Evolutionary conservation across 495 filamentous ascomycete species (phyloP), one percentile per base, ranked within the genome.

Genomic region (Melanomma pulvis-pyrius): DNA sequence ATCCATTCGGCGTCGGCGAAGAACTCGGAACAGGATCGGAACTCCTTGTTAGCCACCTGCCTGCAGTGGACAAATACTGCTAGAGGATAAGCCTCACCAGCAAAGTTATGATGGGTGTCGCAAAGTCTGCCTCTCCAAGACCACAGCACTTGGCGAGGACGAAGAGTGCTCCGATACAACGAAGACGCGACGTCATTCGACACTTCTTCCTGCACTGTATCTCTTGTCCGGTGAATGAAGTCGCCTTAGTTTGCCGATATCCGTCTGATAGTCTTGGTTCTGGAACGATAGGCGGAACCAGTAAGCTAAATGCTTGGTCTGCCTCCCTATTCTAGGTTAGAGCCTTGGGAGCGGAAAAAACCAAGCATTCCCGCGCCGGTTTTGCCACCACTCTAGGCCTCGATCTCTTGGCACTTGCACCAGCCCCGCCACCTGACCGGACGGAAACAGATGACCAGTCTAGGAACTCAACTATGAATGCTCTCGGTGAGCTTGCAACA

Each of bases 231-330:
- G 48, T 51, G 24, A 39, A 22, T 17, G n/a, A n/a, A 48, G 36
- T 51, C 25, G 36, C 54, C 52, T 49, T 51, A 2, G 49, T 39
- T 9, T 65, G 61, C 61, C 61, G 61, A 65, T 24, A 48, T 65
- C 61, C 61, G 61, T 39, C 19, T 24, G 5, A 24, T 11, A 25
- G 49, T 50, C 25, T 50, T 63, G 53, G 60, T 50, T 36, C 49
- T 25, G 28, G 29, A 55, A 17, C 32, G 36, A 48, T 63, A 22
- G 60, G 48, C 26, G 30, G 48, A 28, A 1, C 21, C 15, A 26
- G 59, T 41, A 2, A 17, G 34, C 60, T 24, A 41, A 52, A 55
- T 29, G 50, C 61, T 65, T 65, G 25, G 61, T n/a, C 61, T 65
- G 51, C 36, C 28, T 52, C 22, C 39, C 22, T 34, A 25, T 34